These are phyloP conservation scores for Trichocladium antarcticum DNA, from an alignment of 495 filamentous ascomycete species.

Conservation along the genomic window DNA sequence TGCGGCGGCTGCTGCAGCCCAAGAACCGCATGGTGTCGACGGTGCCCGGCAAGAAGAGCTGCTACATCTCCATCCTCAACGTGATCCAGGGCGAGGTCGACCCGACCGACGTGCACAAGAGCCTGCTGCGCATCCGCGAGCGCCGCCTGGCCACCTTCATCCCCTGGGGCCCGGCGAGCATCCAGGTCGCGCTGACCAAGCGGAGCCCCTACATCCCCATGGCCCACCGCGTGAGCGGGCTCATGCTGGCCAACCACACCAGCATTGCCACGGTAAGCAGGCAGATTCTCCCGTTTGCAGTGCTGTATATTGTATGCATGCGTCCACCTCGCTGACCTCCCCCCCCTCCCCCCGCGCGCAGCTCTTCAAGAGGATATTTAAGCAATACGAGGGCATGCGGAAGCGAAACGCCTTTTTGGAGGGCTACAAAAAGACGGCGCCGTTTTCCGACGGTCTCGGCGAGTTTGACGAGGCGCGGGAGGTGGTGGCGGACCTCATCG, in stretches of 20 bases:
- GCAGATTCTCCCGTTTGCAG: neutral
- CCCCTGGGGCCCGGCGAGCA: slow-evolving; percentile 96
- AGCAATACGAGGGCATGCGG: slow-evolving; percentile 81
- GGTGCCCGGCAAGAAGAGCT: slow-evolving; percentile 87
- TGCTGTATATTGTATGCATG: neutral
- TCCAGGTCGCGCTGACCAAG: slow-evolving; percentile 93
- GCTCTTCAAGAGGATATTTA: slow-evolving; percentile 84
- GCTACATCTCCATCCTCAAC: slow-evolving; percentile 97
- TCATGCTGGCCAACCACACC: slow-evolving; percentile 98
- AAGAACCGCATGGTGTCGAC: slow-evolving; percentile 99
- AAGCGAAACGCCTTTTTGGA: slow-evolving; percentile 97
- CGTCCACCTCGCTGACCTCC: neutral
- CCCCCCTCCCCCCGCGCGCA: too few species aligned
- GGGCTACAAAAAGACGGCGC: slow-evolving; percentile 84
- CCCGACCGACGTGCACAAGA: slow-evolving; percentile 96
- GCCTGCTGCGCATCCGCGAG: slow-evolving; percentile 88
- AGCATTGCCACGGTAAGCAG: slow-evolving; percentile 71
- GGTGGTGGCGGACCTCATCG: slow-evolving; percentile 77
- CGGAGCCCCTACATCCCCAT: slow-evolving; percentile 86
- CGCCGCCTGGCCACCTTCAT: slow-evolving; percentile 92
- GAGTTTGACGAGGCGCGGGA: slow-evolving; percentile 92
- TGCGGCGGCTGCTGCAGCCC: slow-evolving; percentile 87
- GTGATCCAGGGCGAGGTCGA: slow-evolving; percentile 98
- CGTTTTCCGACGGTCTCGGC: slow-evolving; percentile 78
- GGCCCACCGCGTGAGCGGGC: slow-evolving; percentile 85